phyloP scores from a whole-genome alignment of 108 stramenopile genomes.

The Nitzschia sp. region DNA sequence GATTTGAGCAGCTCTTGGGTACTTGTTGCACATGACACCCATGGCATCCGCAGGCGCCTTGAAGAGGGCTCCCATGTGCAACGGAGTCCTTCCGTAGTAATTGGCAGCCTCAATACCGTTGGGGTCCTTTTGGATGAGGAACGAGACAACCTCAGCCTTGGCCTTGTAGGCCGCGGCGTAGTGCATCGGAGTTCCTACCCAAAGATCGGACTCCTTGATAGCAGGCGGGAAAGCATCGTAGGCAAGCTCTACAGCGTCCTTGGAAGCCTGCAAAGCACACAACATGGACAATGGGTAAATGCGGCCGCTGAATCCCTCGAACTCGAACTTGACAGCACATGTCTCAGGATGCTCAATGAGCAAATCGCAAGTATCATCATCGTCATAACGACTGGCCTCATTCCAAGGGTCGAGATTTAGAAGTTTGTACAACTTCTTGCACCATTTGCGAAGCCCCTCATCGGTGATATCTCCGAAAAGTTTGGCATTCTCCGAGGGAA shows the following conservation, averaged over 20 bases:
- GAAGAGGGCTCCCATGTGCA: slow-evolving; percentile 50
- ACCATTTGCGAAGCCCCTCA: slow-evolving; percentile 18
- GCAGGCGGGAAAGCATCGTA: slow-evolving; percentile 42
- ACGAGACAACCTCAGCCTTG: slow-evolving; percentile 25
- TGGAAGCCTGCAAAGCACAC: slow-evolving; percentile 44
- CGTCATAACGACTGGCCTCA: slow-evolving; percentile 32
- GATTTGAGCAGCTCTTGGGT: slow-evolving; percentile 27
- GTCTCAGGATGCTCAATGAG: slow-evolving; percentile 38
- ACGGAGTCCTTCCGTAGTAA: slow-evolving; percentile 34
- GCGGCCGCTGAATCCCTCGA: slow-evolving; percentile 35
- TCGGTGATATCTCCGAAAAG: slow-evolving; percentile 28
- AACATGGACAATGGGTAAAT: slow-evolving; percentile 47
- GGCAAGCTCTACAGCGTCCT: slow-evolving; percentile 35
- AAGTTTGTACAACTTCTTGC: slow-evolving; percentile 38
- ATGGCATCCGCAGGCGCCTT: slow-evolving; percentile 25
- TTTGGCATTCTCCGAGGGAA: slow-evolving; percentile 36
- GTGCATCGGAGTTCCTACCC: slow-evolving; percentile 48
- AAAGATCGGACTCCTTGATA: slow-evolving; percentile 36
- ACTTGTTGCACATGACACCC: slow-evolving; percentile 29
- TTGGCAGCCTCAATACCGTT: slow-evolving; percentile 28
- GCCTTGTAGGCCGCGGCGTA: slow-evolving; percentile 45
- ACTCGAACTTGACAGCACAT: slow-evolving; percentile 34
- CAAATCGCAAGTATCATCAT: slow-evolving; percentile 41
- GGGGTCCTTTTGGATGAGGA: slow-evolving; percentile 37
- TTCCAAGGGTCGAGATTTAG: slow-evolving; percentile 46